A percentile compares a stretch with the other conserved stretches of the same genome.
Evolutionary conservation across 768 basidiomycete genomes (phyloP).

Genomic region (Psilocybe cyanescens): DNA sequence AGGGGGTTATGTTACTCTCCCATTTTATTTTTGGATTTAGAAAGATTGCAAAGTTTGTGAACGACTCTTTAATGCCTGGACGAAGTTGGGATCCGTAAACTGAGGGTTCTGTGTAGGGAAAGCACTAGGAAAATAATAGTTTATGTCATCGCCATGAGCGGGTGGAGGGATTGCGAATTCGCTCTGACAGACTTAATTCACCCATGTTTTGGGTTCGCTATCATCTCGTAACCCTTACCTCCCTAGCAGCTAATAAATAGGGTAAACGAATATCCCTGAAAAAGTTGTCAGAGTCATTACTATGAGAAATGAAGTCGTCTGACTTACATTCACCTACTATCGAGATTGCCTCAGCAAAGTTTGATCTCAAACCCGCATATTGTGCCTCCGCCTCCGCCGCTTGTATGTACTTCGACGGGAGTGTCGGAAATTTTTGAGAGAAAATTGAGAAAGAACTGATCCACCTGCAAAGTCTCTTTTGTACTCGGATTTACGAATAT

Average conservation of each 20-base stretch:
- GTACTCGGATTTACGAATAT: constrained; percentile 39
- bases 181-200: constrained; percentile 26
- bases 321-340: constrained; percentile 46
- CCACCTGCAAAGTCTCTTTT: constrained; percentile 27
- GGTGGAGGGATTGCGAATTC: constrained; percentile 50
- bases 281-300: neutral
- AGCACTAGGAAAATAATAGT: constrained; percentile 39
- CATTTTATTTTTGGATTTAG: constrained; percentile 35
- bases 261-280: constrained; percentile 50
- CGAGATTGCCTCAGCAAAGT: constrained; percentile 35
- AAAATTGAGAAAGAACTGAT: constrained; percentile 40
- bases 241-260: constrained; percentile 41
- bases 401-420: constrained; percentile 32
- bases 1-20: constrained; percentile 39
- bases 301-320: neutral
- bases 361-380: constrained; percentile 36
- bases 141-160: constrained; percentile 38
- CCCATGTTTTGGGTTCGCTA: neutral
- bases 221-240: constrained; percentile 36
- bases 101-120: neutral
- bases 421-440: constrained; percentile 30
- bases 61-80: constrained; percentile 40
- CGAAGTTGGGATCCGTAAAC: constrained; percentile 33
- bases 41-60: constrained; percentile 38
- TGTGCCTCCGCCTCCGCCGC: constrained; percentile 26